Evolutionary conservation across 108 stramenopile species (phyloP).

Genomic region (Pseudonitzschia multiseries): DNA sequence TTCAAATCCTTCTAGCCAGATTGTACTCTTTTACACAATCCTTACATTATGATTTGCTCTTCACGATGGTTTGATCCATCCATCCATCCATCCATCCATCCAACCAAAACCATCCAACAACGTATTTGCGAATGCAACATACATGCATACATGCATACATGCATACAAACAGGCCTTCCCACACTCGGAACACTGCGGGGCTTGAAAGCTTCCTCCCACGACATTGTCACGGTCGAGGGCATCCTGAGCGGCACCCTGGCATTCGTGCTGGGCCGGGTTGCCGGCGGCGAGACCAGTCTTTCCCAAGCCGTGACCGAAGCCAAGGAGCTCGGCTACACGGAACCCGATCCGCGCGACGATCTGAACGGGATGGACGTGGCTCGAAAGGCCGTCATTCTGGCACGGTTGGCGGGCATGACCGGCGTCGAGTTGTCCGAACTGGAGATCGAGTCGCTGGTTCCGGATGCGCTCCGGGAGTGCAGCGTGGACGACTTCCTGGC

Average conservation of each 20-base stretch:
- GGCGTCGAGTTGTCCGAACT: slow-evolving; percentile 45
- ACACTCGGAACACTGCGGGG: slow-evolving; percentile 44
- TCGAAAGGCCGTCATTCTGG: slow-evolving; percentile 64
- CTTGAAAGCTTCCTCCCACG: slow-evolving; percentile 46
- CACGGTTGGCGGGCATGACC: slow-evolving; percentile 44
- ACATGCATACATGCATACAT: no score
- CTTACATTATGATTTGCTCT: slow-evolving; percentile 10
- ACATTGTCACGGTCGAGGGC: slow-evolving; percentile 45
- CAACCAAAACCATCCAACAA: no score
- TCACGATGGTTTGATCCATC: no score
- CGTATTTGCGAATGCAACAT: no score
- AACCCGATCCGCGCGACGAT: slow-evolving; percentile 61
- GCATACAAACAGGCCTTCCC: slow-evolving; percentile 53
- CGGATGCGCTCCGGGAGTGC: slow-evolving; percentile 36
- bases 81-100: no score
- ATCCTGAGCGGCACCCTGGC: slow-evolving; percentile 55
- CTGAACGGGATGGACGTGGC: slow-evolving; percentile 62
- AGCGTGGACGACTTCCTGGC: slow-evolving; percentile 55
- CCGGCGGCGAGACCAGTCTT: slow-evolving; percentile 46
- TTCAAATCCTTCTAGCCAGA: no score
- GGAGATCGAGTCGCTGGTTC: slow-evolving; percentile 49
- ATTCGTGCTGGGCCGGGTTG: slow-evolving; percentile 49
- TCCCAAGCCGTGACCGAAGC: slow-evolving; percentile 50
- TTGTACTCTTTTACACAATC: not conserved
- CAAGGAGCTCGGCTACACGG: slow-evolving; percentile 57